A percentile compares a stretch with the other conserved stretches of the same genome.
Evolutionary conservation across 2,329 filamentous ascomycete genomes (phyloP).

Genomic region (Huntiella omanensis): DNA sequence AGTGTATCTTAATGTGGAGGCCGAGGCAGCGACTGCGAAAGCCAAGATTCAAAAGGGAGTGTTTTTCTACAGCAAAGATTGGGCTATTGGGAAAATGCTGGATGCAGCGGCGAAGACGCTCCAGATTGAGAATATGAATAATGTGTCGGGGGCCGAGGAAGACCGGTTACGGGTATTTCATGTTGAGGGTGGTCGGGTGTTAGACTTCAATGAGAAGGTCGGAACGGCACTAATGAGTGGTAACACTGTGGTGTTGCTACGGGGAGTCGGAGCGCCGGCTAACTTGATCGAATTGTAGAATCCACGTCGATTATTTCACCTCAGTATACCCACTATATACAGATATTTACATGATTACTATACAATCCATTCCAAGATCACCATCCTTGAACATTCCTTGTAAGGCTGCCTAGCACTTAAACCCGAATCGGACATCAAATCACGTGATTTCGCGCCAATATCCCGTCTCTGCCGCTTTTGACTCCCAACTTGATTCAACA

Average conservation of each 20-base stretch:
- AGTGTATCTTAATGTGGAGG: constrained; percentile 82
- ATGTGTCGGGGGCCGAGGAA: constrained; percentile 54
- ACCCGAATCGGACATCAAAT: background rate
- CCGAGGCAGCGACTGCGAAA: constrained; percentile 67
- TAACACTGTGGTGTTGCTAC: constrained; percentile 73
- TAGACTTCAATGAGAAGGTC: constrained; percentile 79
- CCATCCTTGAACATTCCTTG: too few species aligned
- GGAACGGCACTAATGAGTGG: constrained; percentile 56
- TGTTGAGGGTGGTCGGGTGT: constrained; percentile 67
- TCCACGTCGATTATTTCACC: background rate
- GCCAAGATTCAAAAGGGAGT: constrained; percentile 66
- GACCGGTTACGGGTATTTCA: constrained; percentile 78
- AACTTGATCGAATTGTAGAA: constrained; percentile 38
- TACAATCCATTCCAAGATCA: too few species aligned
- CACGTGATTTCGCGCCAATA: constrained; percentile 9
- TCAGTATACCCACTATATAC: background rate
- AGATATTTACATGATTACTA: too few species aligned
- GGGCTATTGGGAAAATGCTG: constrained; percentile 71
- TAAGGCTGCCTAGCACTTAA: background rate
- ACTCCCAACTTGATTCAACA: background rate
- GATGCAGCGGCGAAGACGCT: constrained; percentile 60
- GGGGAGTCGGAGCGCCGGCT: constrained; percentile 66
- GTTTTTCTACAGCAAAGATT: constrained; percentile 67
- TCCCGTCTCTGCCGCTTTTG: background rate
- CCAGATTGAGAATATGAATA: constrained; percentile 72